Base-by-base conservation (phyloP, 2,329 filamentous ascomycete species). In the Hysterium pulicare region DNA sequence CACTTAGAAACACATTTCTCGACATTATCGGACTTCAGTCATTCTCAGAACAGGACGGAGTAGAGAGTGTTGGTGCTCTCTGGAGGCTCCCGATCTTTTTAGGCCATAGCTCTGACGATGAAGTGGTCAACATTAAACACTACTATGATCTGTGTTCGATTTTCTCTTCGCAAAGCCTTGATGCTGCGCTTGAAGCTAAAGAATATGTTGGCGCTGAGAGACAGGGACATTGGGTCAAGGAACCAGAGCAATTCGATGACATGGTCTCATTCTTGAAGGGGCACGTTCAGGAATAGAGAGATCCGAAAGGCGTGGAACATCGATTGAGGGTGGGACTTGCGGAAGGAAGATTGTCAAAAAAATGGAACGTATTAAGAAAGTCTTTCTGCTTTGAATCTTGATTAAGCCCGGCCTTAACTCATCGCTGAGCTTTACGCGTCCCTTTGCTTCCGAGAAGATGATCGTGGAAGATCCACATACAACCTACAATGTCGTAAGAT, bases 241-340 rank as follows among this genome's bases (percentile, higher is more conserved):
- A 73, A 11, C 71, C 72, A 0, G 69, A 76, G 33, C 69, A 74
- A 47, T 69, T 74, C 44, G 68, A 77, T 48, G 71, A 76, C 52
- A 67, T 75, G 37, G 49, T 55, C 17, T 9, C 11, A 4, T 55
- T 58, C 19, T 9, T 50, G n/a, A 22, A 24, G 17, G 13, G 32
- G 4, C 32, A 34, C n/a, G n/a, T n/a, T n/a, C n/a, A n/a, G n/a
- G n/a, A n/a, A n/a, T n/a, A n/a, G n/a, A n/a, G n/a, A n/a, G n/a
- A n/a, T n/a, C n/a, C n/a, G n/a, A n/a, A n/a, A n/a, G n/a, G n/a
- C n/a, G n/a, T n/a, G n/a, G n/a, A n/a, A n/a, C n/a, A n/a, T n/a
- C n/a, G n/a, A n/a, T n/a, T n/a, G n/a, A n/a, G n/a, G n/a, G n/a
- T n/a, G n/a, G n/a, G n/a, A n/a, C n/a, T n/a, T n/a, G n/a, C n/a